A percentile compares a stretch with the other conserved stretches of the same genome.
These are phyloP conservation scores for Kwoniella newhampshirensis DNA, from an alignment of 768 basidiomycete species.

Conservation along the genomic window DNA sequence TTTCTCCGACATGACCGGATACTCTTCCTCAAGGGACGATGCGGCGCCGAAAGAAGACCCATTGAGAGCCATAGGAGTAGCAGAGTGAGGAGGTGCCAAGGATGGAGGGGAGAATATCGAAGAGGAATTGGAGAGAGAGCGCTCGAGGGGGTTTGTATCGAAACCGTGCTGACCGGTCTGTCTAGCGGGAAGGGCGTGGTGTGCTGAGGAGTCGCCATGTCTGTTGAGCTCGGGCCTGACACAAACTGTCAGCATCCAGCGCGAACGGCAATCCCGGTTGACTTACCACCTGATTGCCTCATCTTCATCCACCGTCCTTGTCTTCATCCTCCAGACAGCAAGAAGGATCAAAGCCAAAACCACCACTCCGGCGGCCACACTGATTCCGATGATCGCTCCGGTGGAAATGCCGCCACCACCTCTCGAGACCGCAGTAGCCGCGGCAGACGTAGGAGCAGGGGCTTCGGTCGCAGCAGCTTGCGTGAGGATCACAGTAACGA, in stretches of 20 bases:
- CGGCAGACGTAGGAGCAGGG: conserved; percentile 20
- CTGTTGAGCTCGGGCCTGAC: conserved; percentile 50
- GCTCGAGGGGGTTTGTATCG: conserved; percentile 48
- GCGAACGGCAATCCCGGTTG: not conserved
- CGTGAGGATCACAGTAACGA: conserved; percentile 38
- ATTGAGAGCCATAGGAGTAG: conserved; percentile 40
- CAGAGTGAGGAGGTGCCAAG: conserved; percentile 4
- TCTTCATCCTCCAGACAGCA: conserved; percentile 50
- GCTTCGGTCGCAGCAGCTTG: conserved; percentile 29
- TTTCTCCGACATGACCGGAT: conserved; percentile 12
- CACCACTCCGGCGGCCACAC: conserved; percentile 45
- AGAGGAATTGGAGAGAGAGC: conserved; percentile 45
- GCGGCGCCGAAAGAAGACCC: conserved; percentile 43
- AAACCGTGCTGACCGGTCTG: conserved; percentile 51
- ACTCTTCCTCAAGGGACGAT: conserved; percentile 34
- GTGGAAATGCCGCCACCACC: conserved; percentile 29
- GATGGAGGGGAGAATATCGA: conserved; percentile 33
- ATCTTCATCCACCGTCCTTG: conserved; percentile 43
- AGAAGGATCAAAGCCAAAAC: conserved; percentile 41
- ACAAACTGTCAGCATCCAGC: not conserved
- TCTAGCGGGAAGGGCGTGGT: conserved; percentile 48
- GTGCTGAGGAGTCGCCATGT: conserved; percentile 49
- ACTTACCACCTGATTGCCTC: conserved; percentile 51
- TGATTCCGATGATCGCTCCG: conserved; percentile 48
- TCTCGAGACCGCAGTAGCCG: conserved; percentile 15